Percentiles rank a stretch among this genome's conserved stretches.
phyloP scores from a whole-genome alignment of 163 green algal species.

The Scenedesmus sp. region DNA sequence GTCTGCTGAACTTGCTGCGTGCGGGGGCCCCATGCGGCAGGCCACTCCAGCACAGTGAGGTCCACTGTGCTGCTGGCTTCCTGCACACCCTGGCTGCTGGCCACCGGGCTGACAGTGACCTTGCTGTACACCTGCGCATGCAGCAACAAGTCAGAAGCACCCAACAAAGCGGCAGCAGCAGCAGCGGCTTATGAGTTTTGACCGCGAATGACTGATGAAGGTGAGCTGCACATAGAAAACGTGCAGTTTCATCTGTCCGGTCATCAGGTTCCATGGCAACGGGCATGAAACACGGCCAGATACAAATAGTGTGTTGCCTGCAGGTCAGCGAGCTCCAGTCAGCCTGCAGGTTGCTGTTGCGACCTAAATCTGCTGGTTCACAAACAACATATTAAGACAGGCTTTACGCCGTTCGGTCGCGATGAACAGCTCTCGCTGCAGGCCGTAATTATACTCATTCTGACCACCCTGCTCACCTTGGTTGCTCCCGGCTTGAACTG shows the following conservation, averaged over 20 bases:
- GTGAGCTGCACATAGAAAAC: too few relatives aligned
- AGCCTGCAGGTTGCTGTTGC: too few relatives aligned
- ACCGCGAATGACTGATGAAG: not conserved
- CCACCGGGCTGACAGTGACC: not conserved
- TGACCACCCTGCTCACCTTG: not conserved
- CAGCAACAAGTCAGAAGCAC: not conserved
- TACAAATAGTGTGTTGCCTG: too few relatives aligned
- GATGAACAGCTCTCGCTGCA: too few relatives aligned
- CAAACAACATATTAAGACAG: too few relatives aligned
- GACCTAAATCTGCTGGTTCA: too few relatives aligned
- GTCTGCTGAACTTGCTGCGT: not conserved
- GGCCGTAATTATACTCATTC: too few relatives aligned
- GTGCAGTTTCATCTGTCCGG: too few relatives aligned
- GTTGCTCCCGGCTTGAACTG: not conserved
- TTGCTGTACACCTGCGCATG: slow-evolving; percentile 2
- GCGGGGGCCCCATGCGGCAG: not conserved
- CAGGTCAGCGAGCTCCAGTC: too few relatives aligned
- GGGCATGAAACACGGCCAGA: too few relatives aligned
- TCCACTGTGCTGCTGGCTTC: slow-evolving; percentile 3
- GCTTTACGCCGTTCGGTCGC: too few relatives aligned
- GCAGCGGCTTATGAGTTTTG: slow-evolving; percentile 12
- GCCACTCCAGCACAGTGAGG: slow-evolving; percentile 3
- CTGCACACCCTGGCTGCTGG: not conserved
- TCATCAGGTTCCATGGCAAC: too few relatives aligned
- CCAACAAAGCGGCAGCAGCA: not conserved